These are phyloP conservation scores for Saururus chinensis DNA, from an alignment of 164 flowering plant genomes.

Conservation along the genomic window DNA sequence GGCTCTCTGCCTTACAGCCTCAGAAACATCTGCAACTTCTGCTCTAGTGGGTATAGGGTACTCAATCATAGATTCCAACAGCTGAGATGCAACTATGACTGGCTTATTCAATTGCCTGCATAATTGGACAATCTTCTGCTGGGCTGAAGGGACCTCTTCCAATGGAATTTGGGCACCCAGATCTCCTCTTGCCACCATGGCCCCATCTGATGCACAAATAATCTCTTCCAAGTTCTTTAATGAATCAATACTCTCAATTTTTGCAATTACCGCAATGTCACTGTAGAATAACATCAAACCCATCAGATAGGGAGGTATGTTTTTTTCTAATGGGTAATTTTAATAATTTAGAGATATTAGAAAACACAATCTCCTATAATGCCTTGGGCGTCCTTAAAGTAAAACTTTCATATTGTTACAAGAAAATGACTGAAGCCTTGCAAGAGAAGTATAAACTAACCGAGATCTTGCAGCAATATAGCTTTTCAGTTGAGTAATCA, in stretches of 20 bases:
- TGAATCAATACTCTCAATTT: constrained; percentile 94
- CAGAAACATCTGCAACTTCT: constrained; percentile 98
- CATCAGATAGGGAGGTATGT: background rate
- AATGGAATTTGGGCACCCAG: constrained; percentile 95
- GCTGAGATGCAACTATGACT: constrained; percentile 92
- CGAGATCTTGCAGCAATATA: constrained; percentile 79
- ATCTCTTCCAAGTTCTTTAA: constrained; percentile 84
- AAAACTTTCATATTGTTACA: too few species aligned
- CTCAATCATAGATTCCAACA: constrained; percentile 96
- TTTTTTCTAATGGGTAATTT: too few species aligned
- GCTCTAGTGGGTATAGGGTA: constrained; percentile 98
- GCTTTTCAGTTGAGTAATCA: constrained; percentile 80
- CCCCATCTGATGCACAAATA: constrained; percentile 86
- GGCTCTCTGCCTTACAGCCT: constrained; percentile 85
- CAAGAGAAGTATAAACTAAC: constrained; percentile 16
- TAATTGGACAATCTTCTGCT: constrained; percentile 66
- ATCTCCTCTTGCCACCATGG: constrained; percentile 99
- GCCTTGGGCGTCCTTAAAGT: background rate
- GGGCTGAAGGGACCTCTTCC: constrained; percentile 94
- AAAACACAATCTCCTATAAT: too few species aligned
- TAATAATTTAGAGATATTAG: too few species aligned
- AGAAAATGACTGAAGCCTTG: background rate
- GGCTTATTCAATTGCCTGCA: constrained; percentile 92
- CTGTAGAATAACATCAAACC: constrained; percentile 24
- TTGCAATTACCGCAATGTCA: constrained; percentile 79